Base-by-base conservation (phyloP, 2,329 filamentous ascomycete genomes). In the Xenoacremonium recifei region DNA sequence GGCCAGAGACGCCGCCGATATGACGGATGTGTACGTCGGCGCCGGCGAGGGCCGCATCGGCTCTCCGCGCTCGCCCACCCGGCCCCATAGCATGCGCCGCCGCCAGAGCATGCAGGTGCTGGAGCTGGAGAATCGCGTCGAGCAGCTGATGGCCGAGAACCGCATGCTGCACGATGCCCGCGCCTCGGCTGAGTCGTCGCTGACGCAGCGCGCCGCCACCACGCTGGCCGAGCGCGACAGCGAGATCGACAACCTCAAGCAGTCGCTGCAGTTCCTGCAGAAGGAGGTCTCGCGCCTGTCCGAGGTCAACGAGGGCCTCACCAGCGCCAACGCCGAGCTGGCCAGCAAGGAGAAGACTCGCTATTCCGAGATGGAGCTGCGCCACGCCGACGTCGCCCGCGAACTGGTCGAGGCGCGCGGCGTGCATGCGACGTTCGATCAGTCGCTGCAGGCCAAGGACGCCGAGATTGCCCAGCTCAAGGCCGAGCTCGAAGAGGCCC, bases 21-120 rank as follows among this genome's bases (percentile, higher is more conserved):
- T 96, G 89, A 78, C 88, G 66, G 89, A 96, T 76, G 85, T 95
- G 72, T 96, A 87, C 73, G 90, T 96, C 80, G 92, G 89, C 71
- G 91, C 83, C 74, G 92, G 92, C 70, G 89, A 95, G 71, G 89
- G 87, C 68, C 88, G 80, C 62, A 79, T 87, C 63, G 84, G 84
- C 63, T 95, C 90, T 64, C 90, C 92, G 61, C 84, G 87, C 60
- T 97, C 93, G 59, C 93, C 93, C 41, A 95, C 89, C 55, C 84
- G 92, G 68, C 91, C 93, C 58, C 89, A 91, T 62, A 96, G 90
- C 74, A 87, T 99, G 80, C 91, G 92, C 58, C 91, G 92, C 63
- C 88, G 92, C 62, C 93, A 96, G 69, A 97, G 92, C 76, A 92
- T 97, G 84, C 92, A 97, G 70, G 83, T 92, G 40, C 83, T 97